Conservation (phyloP, 169 alveolate species). For the Toxoplasma gondii region DNA sequence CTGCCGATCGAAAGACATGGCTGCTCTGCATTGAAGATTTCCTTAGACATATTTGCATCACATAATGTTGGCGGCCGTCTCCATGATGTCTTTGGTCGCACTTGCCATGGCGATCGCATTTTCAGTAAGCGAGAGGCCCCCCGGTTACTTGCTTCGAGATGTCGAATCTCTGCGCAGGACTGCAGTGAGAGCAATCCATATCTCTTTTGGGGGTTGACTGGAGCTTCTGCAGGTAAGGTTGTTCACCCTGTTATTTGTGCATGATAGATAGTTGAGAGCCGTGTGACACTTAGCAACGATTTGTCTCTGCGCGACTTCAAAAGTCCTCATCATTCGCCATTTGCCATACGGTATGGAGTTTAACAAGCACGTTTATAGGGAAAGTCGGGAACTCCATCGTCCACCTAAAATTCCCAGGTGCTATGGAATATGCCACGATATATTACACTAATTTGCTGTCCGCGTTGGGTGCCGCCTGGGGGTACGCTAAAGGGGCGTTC, state of each 20-base stretch:
- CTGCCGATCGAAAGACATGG: no score
- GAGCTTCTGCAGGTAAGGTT: conserved; percentile 7
- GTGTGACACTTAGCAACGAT: not conserved
- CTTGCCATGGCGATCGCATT: not conserved
- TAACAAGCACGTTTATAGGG: not conserved
- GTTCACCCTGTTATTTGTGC: not conserved
- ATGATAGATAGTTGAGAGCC: not conserved
- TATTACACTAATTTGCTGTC: not conserved
- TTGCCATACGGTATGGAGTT: not conserved
- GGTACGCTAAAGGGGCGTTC: not conserved
- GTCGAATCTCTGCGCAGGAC: not conserved
- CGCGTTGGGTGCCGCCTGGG: not conserved
- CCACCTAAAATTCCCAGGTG: not conserved
- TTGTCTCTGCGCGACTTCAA: not conserved
- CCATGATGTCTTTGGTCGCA: not conserved
- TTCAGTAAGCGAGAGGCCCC: not conserved
- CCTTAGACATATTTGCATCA: not conserved
- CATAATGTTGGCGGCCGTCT: not conserved
- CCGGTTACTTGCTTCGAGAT: not conserved
- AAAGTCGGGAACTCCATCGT: not conserved
- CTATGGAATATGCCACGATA: not conserved
- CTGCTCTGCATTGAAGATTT: not conserved
- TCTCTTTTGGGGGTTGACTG: not conserved
- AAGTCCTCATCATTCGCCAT: not conserved
- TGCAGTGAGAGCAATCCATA: not conserved